Evolutionary conservation across 768 basidiomycete genomes (phyloP).

Genomic region (Porpolomopsis calyptriformis): DNA sequence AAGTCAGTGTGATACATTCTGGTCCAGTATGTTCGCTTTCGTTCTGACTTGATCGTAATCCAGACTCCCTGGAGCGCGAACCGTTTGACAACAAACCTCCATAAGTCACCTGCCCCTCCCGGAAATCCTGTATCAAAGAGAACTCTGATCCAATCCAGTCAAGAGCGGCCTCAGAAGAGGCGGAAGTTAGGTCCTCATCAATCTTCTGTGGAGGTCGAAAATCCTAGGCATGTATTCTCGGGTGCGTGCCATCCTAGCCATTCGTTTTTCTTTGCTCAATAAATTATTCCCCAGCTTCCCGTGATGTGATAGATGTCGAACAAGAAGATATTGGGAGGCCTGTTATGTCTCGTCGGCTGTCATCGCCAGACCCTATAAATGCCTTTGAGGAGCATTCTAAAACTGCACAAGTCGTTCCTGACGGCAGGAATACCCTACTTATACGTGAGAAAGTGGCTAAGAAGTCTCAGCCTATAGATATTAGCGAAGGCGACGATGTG

Average conservation of each 20-base stretch:
- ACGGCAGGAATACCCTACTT: not conserved
- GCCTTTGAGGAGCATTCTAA: not conserved
- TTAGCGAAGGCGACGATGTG: not conserved
- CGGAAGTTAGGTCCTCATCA: too few relatives aligned
- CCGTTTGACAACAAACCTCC: not conserved
- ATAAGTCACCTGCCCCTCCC: not conserved
- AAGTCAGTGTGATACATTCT: not conserved
- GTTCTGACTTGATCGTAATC: not conserved
- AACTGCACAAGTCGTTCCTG: not conserved
- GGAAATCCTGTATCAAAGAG: not conserved
- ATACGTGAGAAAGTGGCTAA: not conserved
- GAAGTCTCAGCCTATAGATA: not conserved
- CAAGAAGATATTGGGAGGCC: conserved; percentile 7
- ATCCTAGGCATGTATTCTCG: too few relatives aligned
- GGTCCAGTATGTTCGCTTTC: not conserved
- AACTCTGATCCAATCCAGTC: too few relatives aligned
- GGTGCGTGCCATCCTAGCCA: too few relatives aligned
- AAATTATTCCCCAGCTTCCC: not conserved
- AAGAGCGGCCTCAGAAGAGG: too few relatives aligned
- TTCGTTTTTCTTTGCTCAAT: too few relatives aligned
- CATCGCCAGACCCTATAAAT: conserved; percentile 10
- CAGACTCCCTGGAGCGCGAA: not conserved
- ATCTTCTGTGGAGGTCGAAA: too few relatives aligned
- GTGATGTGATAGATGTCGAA: conserved; percentile 7
- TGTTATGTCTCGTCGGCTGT: not conserved